Base-by-base conservation (phyloP, 139 green algal species). In the Chara braunii region DNA sequence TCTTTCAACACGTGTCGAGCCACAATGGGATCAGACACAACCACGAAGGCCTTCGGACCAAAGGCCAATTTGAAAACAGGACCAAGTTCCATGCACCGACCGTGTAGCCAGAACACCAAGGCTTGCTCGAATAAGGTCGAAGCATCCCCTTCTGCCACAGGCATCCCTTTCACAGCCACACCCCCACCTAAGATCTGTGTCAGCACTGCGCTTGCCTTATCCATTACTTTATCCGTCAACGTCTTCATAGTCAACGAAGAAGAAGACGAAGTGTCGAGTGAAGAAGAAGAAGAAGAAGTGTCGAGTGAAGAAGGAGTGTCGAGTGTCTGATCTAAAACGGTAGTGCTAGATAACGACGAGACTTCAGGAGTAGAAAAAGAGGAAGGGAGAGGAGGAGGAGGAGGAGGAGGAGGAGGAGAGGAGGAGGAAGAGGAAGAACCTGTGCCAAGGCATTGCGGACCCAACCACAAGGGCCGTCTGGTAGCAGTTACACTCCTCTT, bases 11-110 rank as follows among this genome's bases (percentile, higher is more conserved):
- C 72, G 79, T 96, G 85, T 24, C 84, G 74, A 2, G 88, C 91
- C 24, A 96, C 83, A 9, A 95, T 77, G 0, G 92, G 92, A 75
- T 99, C 92, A 2, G 89, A 96, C n/a, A 99, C 65, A 11, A 99
- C 88, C 23, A 97, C 87, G 79, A 99, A 99, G 3, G 86, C 87
- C 83, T 99, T 97, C 53, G 92, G 92, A 1, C 92, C 92, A 80
- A 99, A 99, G 30, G 84, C 89, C 32, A 99, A 85, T 79, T 96
- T 95, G 81, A 88, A 99, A 30, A 97, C 88, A 23, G 86, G 87
- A 30, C 92, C 92, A 30, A 42, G 51, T 53, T 75, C 61, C 35
- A 37, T 68, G 72, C 88, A 96, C 33, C 95, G 85, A 29, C 88
- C 87, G 84, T 89, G 95, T n/a, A 97, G 82, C 12, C 87, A 84